Conservation (phyloP, 108 stramenopile species). For the Schizochytrium sp. region DNA sequence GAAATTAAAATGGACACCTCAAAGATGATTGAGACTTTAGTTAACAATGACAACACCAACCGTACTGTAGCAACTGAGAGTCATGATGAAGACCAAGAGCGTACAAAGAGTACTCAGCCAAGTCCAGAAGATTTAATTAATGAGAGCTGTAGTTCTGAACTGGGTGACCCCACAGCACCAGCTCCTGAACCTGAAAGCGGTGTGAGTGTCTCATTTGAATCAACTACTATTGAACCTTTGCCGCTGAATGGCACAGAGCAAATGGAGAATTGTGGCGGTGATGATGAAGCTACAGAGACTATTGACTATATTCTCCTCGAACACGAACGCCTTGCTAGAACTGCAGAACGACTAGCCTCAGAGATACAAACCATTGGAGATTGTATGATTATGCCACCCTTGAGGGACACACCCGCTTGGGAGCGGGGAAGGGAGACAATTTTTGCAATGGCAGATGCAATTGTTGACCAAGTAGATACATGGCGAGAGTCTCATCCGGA, state of each 20-base stretch:
- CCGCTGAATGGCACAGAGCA: too few species aligned
- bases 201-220: too few species aligned
- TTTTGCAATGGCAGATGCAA: neutral
- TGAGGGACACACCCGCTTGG: neutral
- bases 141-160: too few species aligned
- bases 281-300: neutral
- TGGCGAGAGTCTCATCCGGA: slow-evolving; percentile 15
- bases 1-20: neutral
- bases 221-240: too few species aligned
- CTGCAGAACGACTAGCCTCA: neutral
- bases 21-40: too few species aligned
- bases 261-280: neutral
- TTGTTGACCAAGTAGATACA: neutral
- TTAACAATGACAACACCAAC: too few species aligned
- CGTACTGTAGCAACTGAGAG: too few species aligned
- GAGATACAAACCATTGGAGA: neutral
- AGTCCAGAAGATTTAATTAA: too few species aligned
- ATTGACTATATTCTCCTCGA: neutral
- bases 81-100: too few species aligned
- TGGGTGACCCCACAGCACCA: too few species aligned
- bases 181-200: too few species aligned
- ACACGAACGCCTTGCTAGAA: neutral
- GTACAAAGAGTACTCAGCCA: too few species aligned
- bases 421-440: neutral
- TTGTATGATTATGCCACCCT: neutral